Conservation (phyloP, 495 filamentous ascomycete genomes). For the Penicillium lividum region DNA sequence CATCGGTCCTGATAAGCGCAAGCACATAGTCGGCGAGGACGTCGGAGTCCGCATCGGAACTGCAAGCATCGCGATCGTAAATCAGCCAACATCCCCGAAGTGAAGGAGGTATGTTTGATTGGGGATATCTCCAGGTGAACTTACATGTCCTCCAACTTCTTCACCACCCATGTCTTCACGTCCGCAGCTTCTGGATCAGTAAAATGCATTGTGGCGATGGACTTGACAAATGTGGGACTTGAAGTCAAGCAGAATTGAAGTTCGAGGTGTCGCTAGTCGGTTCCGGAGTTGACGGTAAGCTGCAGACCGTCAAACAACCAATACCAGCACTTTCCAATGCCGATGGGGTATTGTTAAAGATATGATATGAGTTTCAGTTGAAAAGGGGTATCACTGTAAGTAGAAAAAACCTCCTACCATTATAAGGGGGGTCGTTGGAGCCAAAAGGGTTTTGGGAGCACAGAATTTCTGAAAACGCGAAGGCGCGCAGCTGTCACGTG, state of each 20-base stretch:
- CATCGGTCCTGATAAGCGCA: constrained; percentile 82
- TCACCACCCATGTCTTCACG: constrained; percentile 88
- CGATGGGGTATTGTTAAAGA: background rate
- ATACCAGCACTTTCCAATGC: background rate
- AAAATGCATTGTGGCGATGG: constrained; percentile 63
- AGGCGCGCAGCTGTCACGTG: constrained; percentile 24
- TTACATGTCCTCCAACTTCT: constrained; percentile 88
- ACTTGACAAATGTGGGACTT: background rate
- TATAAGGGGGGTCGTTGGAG: constrained; percentile 5
- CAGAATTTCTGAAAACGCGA: constrained; percentile 24
- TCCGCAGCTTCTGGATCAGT: constrained; percentile 70
- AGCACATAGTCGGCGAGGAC: constrained; percentile 95
- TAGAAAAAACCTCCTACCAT: constrained; percentile 9
- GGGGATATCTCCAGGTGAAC: constrained; percentile 27
- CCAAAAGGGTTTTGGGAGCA: constrained; percentile 6
- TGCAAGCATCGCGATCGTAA: constrained; percentile 32
- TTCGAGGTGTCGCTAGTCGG: constrained; percentile 6
- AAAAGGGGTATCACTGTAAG: background rate
- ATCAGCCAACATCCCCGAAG: constrained; percentile 9
- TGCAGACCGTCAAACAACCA: constrained; percentile 5
- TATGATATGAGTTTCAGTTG: background rate
- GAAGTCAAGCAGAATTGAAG: constrained; percentile 1
- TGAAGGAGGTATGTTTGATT: background rate
- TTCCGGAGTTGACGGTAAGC: constrained; percentile 14
- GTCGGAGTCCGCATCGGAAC: constrained; percentile 92